Base-by-base conservation (phyloP, 495 filamentous ascomycete genomes). In the Pseudotulostoma volvatum region DNA sequence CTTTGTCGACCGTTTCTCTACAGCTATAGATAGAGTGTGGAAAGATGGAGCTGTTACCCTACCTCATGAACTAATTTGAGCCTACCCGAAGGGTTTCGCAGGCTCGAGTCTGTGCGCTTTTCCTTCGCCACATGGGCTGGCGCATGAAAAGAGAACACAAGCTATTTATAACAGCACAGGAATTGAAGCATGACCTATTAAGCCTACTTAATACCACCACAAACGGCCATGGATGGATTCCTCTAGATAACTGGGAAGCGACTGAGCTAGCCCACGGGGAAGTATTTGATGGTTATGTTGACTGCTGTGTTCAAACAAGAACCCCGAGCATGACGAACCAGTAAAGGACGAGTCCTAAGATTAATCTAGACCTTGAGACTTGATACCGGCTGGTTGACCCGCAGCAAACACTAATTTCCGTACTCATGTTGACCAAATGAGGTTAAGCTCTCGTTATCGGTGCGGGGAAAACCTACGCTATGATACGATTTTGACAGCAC, bases 141-240 rank as follows among this genome's bases (percentile, higher is more conserved):
- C 43, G 19, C 30, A 46, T 3, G 55, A 64, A 53, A 34, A 59
- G 54, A 46, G 50, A 60, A 44, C 59, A 59, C 36, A 48, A 47
- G 41, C 43, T 43, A 33, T 60, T 63, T 48, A 48, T 50, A 36
- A 55, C 44, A 8, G 54, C 50, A 9, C 53, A 63, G 38, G 36
- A 54, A 18, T 37, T 66, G 37, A 57, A 45, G 40, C 36, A 34
- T 45, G 49, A 52, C 44, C 39, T 65, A 34, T 47, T 47, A 32
- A 44, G 34, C 36, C 40, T 56, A 28, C 50, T 60, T 21, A 45
- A 60, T 46, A 54, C 43, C 33, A 43, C 48, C 30, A 45, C 52
- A 39, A 60, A 66, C 45, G n/a, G n/a, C n/a, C n/a, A n/a, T n/a
- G 56, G 61, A 37, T 66, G 59, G 60, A 48, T 55, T 35, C 60